phyloP scores from a whole-genome alignment of 2,329 filamentous ascomycete species.

The Colletotrichum theobromicola region DNA sequence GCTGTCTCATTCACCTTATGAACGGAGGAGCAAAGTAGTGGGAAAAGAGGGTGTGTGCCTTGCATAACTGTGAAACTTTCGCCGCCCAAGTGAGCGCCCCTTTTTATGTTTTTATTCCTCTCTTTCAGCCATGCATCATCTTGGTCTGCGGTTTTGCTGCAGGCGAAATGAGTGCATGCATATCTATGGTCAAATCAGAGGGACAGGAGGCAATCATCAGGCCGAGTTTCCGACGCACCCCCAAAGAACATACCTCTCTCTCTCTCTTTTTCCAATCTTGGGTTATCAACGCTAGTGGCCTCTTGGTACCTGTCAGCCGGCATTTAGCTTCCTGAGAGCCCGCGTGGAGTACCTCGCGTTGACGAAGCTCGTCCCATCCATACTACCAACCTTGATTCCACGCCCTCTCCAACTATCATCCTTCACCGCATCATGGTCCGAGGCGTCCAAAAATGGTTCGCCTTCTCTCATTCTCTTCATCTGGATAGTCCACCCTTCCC shows the following conservation, averaged over 20 bases:
- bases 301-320: neutral
- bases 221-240: neutral
- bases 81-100: neutral
- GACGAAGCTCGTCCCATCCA: neutral
- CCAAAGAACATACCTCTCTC: neutral
- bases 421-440: neutral
- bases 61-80: neutral
- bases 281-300: neutral
- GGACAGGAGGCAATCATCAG: neutral
- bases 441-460: neutral
- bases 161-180: neutral
- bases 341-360: neutral
- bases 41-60: neutral
- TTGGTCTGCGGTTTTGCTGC: neutral
- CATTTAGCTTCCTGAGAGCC: neutral
- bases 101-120: neutral
- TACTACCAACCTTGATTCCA: neutral
- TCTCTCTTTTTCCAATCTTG: neutral
- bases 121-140: neutral
- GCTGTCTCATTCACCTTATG: neutral
- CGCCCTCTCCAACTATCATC: neutral
- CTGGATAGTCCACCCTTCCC: neutral
- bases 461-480: neutral
- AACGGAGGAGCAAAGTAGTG: neutral
- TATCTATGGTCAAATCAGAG: neutral